A percentile compares a stretch with the other conserved stretches of the same genome.
Evolutionary conservation across 169 alveolate species (phyloP).

Genomic region (Haemoproteus tartakovskyi): DNA sequence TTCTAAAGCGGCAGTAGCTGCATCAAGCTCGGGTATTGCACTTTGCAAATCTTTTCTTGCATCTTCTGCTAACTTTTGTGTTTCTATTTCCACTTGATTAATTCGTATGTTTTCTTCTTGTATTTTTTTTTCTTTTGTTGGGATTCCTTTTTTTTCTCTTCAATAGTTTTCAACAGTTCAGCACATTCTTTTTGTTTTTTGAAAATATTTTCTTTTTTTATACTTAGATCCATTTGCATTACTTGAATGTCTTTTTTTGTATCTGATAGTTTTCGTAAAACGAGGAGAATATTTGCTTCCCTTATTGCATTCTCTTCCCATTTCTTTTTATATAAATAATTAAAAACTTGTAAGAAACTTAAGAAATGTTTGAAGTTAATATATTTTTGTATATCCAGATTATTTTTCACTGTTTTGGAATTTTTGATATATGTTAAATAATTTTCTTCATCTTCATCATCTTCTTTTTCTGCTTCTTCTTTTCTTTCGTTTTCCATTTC

Average conservation of each 20-base stretch:
- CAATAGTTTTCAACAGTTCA: slow-evolving; percentile 84
- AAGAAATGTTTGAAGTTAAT: slow-evolving; percentile 56
- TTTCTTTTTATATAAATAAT: slow-evolving; percentile 41
- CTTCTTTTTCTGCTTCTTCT: slow-evolving; percentile 9
- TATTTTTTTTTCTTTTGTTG: slow-evolving; percentile 74
- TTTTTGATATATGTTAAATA: slow-evolving; percentile 36
- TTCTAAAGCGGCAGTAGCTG: slow-evolving; percentile 94
- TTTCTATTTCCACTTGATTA: slow-evolving; percentile 90
- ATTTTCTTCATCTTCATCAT: slow-evolving; percentile 14
- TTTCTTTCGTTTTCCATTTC: not conserved
- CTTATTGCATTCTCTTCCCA: slow-evolving; percentile 66
- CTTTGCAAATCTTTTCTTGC: slow-evolving; percentile 93
- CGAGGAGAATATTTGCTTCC: slow-evolving; percentile 83
- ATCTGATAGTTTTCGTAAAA: slow-evolving; percentile 85
- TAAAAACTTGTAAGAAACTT: slow-evolving; percentile 35
- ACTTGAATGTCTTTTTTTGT: slow-evolving; percentile 84
- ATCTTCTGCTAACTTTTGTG: slow-evolving; percentile 91
- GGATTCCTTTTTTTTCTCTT: slow-evolving; percentile 78
- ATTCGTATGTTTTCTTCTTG: slow-evolving; percentile 89
- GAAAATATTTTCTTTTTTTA: slow-evolving; percentile 82
- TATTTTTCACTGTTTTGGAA: slow-evolving; percentile 41
- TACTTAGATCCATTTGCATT: slow-evolving; percentile 83
- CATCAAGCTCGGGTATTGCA: slow-evolving; percentile 94
- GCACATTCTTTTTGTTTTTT: slow-evolving; percentile 86
- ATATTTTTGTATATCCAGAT: slow-evolving; percentile 38